phyloP scores from a whole-genome alignment of 257 asterid genomes.

The Mitragyna speciosa region DNA sequence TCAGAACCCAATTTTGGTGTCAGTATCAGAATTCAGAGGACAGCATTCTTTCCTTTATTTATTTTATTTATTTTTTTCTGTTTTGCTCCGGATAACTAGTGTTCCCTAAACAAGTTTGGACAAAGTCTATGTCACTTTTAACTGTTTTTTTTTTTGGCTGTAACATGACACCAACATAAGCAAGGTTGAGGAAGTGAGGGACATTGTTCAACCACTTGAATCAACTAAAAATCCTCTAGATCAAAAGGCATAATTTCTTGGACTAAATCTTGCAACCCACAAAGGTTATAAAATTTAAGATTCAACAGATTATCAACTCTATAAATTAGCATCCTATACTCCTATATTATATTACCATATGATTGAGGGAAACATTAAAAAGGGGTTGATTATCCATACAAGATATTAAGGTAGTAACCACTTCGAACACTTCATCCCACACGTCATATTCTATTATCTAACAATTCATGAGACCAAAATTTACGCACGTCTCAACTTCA shows the following conservation, averaged over 20 bases:
- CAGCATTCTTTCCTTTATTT: not conserved
- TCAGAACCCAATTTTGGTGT: not conserved
- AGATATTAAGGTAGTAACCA: not conserved
- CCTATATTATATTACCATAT: not conserved
- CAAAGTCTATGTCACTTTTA: not conserved
- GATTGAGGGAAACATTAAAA: not conserved
- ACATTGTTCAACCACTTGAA: not conserved
- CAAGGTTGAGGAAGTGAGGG: not conserved
- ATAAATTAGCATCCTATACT: not conserved
- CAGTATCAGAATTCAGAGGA: not conserved
- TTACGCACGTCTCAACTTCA: not conserved
- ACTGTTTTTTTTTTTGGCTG: not conserved
- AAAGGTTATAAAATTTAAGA: no score
- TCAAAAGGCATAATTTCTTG: no score
- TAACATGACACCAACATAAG: not conserved
- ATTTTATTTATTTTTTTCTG: not conserved
- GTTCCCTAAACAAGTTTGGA: not conserved
- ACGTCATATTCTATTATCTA: not conserved
- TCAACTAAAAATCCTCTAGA: no score
- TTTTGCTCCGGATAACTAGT: not conserved
- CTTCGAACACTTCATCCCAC: not conserved
- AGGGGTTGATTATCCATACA: not conserved
- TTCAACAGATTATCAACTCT: no score
- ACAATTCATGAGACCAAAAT: not conserved
- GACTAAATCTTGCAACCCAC: not conserved